A percentile compares a stretch with the other conserved stretches of the same genome.
Evolutionary conservation across 139 green algal genomes (phyloP).

Genomic region (Chlorella sp.): DNA sequence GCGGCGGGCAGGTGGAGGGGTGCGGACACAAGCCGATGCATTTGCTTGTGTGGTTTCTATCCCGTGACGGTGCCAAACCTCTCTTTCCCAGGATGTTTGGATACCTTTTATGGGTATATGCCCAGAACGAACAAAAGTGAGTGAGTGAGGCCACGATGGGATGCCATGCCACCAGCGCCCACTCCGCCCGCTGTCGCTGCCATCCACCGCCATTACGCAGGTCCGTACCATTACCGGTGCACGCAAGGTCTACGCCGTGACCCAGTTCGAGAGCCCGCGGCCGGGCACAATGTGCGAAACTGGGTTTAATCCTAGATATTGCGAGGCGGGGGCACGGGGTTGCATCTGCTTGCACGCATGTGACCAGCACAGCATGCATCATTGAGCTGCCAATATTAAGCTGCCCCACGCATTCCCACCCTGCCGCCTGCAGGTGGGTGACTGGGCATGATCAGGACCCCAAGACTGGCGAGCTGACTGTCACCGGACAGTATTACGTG

Average conservation of each 20-base stretch:
- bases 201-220: not conserved
- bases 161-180: no score
- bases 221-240: not conserved
- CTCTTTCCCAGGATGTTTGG: no score
- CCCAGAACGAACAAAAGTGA: no score
- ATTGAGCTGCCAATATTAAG: no score
- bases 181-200: not conserved
- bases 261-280: constrained; percentile 46
- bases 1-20: not conserved
- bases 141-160: no score
- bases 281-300: constrained; percentile 26
- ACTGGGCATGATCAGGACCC: constrained; percentile 10
- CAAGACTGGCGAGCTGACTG: constrained; percentile 8
- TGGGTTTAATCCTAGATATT: no score
- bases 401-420: no score
- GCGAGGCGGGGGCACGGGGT: no score
- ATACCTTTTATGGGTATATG: no score
- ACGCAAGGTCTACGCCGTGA: constrained; percentile 29
- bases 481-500: constrained; percentile 6
- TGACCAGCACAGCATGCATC: no score
- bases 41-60: not conserved
- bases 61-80: not conserved
- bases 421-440: not conserved
- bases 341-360: no score
- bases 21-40: not conserved